Base-by-base conservation (phyloP, 2,329 filamentous ascomycete genomes). In the Curvularia spicifera region DNA sequence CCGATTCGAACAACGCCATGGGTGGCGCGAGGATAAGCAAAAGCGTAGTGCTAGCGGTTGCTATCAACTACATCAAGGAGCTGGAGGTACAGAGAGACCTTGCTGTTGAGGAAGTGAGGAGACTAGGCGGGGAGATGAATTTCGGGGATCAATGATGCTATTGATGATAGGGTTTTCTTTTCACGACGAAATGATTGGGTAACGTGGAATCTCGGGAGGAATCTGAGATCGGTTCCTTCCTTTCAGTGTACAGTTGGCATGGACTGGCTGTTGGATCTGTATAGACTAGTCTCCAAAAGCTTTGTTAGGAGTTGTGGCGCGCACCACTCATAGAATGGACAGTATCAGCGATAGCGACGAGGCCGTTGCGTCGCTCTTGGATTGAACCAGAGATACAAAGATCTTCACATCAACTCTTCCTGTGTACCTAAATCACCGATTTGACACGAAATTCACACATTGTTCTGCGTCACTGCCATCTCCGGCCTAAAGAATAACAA, bases 21-120 rank as follows among this genome's bases (percentile, higher is more conserved):
- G 61, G 63, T 15, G 45, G 44, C 15, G 35, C 44, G n/a, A 61
- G 57, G 35, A 57, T 57, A 13, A 64, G 56, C 22, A 64, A 64
- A 37, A 57, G 51, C 33, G 59, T 55, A 54, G 53, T 64, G 5
- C 51, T 64, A 15, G 60, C 61, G 8, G 57, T 54, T 5, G 61
- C 61, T 10, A 60, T 64, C 13, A 60, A 64, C 37, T 64, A 64
- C 28, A 64, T 64, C 10, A 57, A 53, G 40, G 50, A 51, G 13
- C 9, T 62, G n/a, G 60, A 64, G 39, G 18, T 33, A 18, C 59
- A 64, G 35, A 50, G 61, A 26, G 53, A 64, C 28, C 39, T 43
- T 12, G 56, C 56, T 5, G 22, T 59, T 20, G 54, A 57, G 39
- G 57, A 60, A 43, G 57, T 59, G 22, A 53, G 47, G 48, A 48